Percentiles rank a stretch among this genome's conserved stretches.
These are phyloP conservation scores for Leccinum truebloodii DNA, from an alignment of 768 basidiomycete genomes.

Conservation along the genomic window DNA sequence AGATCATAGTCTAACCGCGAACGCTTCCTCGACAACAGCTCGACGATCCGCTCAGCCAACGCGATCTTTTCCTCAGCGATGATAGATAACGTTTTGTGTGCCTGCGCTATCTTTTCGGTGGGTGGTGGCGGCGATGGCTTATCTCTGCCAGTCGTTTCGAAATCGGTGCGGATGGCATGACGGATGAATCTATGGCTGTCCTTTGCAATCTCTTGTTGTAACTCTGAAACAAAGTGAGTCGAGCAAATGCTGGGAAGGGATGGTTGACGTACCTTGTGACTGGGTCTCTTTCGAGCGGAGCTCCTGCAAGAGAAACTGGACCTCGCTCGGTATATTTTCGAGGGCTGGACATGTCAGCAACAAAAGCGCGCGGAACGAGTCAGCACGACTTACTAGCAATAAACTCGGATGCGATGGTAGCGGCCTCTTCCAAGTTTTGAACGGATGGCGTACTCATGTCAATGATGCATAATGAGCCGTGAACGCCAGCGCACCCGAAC, in stretches of 20 bases:
- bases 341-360: constrained; percentile 35
- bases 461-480: constrained; percentile 10
- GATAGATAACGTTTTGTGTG: constrained; percentile 30
- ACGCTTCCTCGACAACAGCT: constrained; percentile 45
- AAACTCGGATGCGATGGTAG: constrained; percentile 49
- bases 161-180: constrained; percentile 38
- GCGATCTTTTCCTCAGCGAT: constrained; percentile 45
- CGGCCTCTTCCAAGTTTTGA: constrained; percentile 49
- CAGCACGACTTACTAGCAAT: constrained; percentile 42
- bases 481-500: not conserved
- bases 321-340: constrained; percentile 51
- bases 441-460: constrained; percentile 34
- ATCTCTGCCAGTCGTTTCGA: constrained; percentile 29
- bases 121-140: constrained; percentile 33
- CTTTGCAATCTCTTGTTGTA: constrained; percentile 45
- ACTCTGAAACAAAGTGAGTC: constrained; percentile 29
- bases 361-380: not conserved
- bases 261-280: constrained; percentile 38
- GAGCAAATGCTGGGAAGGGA: not conserved
- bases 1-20: constrained; percentile 51
- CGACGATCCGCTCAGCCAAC: constrained; percentile 45
- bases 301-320: constrained; percentile 49
- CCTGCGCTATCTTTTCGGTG: constrained; percentile 31
- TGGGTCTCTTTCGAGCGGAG: constrained; percentile 46
- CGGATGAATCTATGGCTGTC: constrained; percentile 47